Evolutionary conservation across 305 asterid genomes (phyloP), one percentile per base, ranked within the genome.

Genomic region (Fraxinus platypoda): DNA sequence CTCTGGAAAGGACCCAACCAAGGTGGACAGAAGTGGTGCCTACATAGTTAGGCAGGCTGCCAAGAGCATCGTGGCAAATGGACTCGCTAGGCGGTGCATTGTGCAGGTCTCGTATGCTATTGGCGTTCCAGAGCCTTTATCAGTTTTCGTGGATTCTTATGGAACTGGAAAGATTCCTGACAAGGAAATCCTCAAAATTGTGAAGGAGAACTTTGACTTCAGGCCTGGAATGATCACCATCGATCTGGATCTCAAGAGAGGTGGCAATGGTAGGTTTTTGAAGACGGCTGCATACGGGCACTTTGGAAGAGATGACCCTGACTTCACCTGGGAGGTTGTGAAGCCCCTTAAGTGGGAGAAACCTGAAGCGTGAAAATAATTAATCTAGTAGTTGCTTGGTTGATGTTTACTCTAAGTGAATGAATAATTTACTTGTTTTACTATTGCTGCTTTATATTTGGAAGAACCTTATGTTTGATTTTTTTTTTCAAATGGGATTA

Each of bases 231-330:
- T 85, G 88, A 85, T 85, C 33, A 82, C 86, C 9, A 85, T 85
- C 6, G 43, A 82, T 64, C 74, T 85, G 74, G 88, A 85, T 57
- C 86, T 85, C n/a, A 85, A 85, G 84, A 79, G 88, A 59, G 88
- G 88, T 8, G 83, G 77, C 41, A 82, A 80, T 41, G 84, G 80
- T 25, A 79, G 88, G 37, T 85, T 82, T 78, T 79, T 85, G 17
- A 85, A 85, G 83, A 85, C 88, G 6, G 88, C 88, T 9, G 88
- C 88, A 12, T 82, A 85, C 30, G 88, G 88, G n/a, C 88, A 85
- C 77, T 85, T 82, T 31, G 88, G 88, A 35, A 79, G 88, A 81
- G 88, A 85, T 71, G 88, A 80, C 62, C 74, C 88, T 15, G 88
- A 85, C 80, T 85, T 85, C 80, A 85, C 88, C 78, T 85, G 88